Conservation (phyloP, 2,329 filamentous ascomycete genomes). For the Colletotrichum sp. region DNA sequence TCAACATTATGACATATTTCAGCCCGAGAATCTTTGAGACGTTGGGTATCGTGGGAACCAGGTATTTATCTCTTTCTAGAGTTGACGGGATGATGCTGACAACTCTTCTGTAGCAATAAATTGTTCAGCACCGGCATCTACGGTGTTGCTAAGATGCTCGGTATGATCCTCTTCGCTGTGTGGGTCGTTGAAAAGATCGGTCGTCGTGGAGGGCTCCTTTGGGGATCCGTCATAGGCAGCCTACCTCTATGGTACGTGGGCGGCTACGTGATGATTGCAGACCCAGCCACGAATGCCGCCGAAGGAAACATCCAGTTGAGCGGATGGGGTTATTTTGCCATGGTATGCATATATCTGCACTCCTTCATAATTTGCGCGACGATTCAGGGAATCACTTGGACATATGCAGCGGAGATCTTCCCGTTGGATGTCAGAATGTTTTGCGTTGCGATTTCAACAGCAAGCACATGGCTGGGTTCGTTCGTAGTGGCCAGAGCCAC, state of each 20-base stretch:
- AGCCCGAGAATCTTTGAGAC: slow-evolving; percentile 36
- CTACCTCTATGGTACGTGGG: slow-evolving; percentile 42
- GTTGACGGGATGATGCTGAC: background rate
- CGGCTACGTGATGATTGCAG: slow-evolving; percentile 36
- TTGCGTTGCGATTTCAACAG: slow-evolving; percentile 36
- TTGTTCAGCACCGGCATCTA: slow-evolving; percentile 45
- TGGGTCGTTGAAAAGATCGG: slow-evolving; percentile 52
- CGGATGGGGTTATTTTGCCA: slow-evolving; percentile 46
- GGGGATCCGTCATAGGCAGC: slow-evolving; percentile 40
- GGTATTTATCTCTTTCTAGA: background rate
- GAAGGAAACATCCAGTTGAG: slow-evolving; percentile 47
- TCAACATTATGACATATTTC: slow-evolving; percentile 57
- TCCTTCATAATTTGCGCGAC: slow-evolving; percentile 39
- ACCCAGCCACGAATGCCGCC: slow-evolving; percentile 42
- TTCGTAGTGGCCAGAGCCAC: slow-evolving; percentile 43
- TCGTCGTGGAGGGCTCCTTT: slow-evolving; percentile 51
- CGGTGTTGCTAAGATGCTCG: slow-evolving; percentile 40
- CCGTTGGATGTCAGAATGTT: slow-evolving; percentile 40
- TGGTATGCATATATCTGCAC: slow-evolving; percentile 46
- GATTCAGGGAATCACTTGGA: slow-evolving; percentile 47
- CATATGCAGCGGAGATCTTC: slow-evolving; percentile 54
- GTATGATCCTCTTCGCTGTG: slow-evolving; percentile 42
- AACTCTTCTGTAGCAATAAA: slow-evolving; percentile 20
- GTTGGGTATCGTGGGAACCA: slow-evolving; percentile 36
- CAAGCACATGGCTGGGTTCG: slow-evolving; percentile 41